Base-by-base conservation (phyloP, 805 yeast species). In the Yamadazyma takamatsuzukensis region DNA sequence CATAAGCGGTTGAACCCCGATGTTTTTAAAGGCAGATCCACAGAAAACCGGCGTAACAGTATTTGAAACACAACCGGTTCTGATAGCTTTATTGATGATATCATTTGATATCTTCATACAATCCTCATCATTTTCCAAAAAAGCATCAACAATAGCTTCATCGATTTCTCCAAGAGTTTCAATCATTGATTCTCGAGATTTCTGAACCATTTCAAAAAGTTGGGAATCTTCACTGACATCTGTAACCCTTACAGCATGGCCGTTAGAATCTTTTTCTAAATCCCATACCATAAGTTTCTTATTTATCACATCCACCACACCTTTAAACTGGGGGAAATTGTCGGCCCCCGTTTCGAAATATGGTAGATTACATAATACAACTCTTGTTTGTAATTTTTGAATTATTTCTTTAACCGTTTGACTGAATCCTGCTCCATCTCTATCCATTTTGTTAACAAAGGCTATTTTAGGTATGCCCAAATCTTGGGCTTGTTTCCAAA, bases 401-500 rank as follows among this genome's bases (percentile, higher is more conserved):
- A 87, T 82, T 16, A 93, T 72, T 45, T 90, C 97, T 44, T 78
- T 78, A 5, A 87, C 94, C 0, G 97, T 86, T 36, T 96, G 68
- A 41, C 95, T 80, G 53, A 78, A 93, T 0, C 97, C 96, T 1
- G 97, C 96, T 14, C 98, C 98, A 11, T 80, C 83, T 39, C 97
- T 71, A 60, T 93, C 98, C 97, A 93, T 89, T 56, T 93, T 93
- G 57, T 93, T 93, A 21, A 93, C 75, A 53, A 78, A 93, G 9
- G 86, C 79, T 9, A 93, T 64, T 30, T 76, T 72, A 0, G 98
- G 97, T 22, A 93, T 78, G 2, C 57, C 56, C 44, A 80, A 59
- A 12, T 71, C 72, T 14, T 62, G 64, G 1, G 96, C 89, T 56
- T 89, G 96, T 41, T 73, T 76, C 97, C 97, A 93, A 3, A 93